A percentile compares a stretch with the other conserved stretches of the same genome.
Evolutionary conservation across 441 rosid species (phyloP).

Genomic region (Sinapis alba): DNA sequence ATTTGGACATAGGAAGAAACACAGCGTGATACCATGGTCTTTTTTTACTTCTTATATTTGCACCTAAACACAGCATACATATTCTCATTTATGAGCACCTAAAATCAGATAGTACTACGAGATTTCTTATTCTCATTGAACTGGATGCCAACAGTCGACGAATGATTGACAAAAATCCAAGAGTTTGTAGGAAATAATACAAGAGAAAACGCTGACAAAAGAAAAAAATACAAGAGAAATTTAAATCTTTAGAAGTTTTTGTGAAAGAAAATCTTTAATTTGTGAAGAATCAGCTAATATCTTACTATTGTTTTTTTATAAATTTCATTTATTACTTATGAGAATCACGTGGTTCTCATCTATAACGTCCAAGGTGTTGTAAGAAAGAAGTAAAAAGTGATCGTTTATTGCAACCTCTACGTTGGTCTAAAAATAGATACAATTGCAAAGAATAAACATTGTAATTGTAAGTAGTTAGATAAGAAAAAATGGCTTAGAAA

Average conservation of each 20-base stretch:
- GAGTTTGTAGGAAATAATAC: neutral
- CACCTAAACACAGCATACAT: neutral
- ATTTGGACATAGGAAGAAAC: neutral
- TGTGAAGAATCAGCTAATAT: neutral
- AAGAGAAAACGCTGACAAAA: too few relatives aligned
- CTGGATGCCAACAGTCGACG: neutral
- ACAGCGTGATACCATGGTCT: neutral
- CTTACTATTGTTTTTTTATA: neutral
- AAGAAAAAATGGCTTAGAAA: conserved; percentile 27
- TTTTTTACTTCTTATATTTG: neutral
- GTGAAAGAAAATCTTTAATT: neutral
- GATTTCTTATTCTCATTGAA: neutral
- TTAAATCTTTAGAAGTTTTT: neutral
- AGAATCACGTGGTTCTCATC: neutral
- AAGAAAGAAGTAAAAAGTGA: neutral
- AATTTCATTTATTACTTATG: neutral
- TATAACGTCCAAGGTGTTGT: neutral
- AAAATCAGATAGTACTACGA: neutral
- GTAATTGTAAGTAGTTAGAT: conserved; percentile 27
- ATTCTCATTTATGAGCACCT: neutral
- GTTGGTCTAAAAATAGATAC: conserved; percentile 18
- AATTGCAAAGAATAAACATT: neutral
- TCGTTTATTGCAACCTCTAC: conserved; percentile 14
- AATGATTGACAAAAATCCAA: neutral
- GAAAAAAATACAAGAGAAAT: too few relatives aligned